Conservation (phyloP, 805 yeast genomes). For the Ogataea trehalophila region DNA sequence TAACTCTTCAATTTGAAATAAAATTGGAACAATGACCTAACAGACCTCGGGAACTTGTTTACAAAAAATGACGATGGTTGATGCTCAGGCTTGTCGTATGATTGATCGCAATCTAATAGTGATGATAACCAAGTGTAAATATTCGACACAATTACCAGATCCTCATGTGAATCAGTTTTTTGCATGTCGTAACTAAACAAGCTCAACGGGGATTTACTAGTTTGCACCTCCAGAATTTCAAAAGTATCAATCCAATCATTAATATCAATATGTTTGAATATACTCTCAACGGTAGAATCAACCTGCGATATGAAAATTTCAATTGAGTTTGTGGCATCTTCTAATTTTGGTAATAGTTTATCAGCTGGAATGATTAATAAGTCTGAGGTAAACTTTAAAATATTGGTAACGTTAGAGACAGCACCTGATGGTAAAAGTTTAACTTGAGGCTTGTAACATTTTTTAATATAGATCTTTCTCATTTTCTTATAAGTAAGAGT, state of each 20-base stretch:
- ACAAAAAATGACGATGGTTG: conserved; percentile 18
- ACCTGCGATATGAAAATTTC: conserved; percentile 59
- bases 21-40: conserved; percentile 59
- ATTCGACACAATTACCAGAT: conserved; percentile 57
- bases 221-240: conserved; percentile 68
- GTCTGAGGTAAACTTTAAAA: conserved; percentile 33
- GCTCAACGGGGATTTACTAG: conserved; percentile 50
- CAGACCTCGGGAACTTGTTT: conserved; percentile 60
- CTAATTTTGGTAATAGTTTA: conserved; percentile 23
- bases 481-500: conserved; percentile 54
- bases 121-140: conserved; percentile 66
- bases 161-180: conserved; percentile 39
- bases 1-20: conserved; percentile 64
- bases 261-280: conserved; percentile 51
- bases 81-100: conserved; percentile 11
- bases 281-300: conserved; percentile 55
- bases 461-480: conserved; percentile 65
- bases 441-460: conserved; percentile 60
- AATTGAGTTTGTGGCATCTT: conserved; percentile 40
- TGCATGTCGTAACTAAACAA: conserved; percentile 52
- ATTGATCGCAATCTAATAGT: conserved; percentile 39
- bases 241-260: conserved; percentile 78
- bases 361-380: conserved; percentile 36
- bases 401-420: too few relatives aligned
- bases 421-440: conserved; percentile 29